phyloP scores from a whole-genome alignment of 805 yeast species.

The Candida awuae region DNA sequence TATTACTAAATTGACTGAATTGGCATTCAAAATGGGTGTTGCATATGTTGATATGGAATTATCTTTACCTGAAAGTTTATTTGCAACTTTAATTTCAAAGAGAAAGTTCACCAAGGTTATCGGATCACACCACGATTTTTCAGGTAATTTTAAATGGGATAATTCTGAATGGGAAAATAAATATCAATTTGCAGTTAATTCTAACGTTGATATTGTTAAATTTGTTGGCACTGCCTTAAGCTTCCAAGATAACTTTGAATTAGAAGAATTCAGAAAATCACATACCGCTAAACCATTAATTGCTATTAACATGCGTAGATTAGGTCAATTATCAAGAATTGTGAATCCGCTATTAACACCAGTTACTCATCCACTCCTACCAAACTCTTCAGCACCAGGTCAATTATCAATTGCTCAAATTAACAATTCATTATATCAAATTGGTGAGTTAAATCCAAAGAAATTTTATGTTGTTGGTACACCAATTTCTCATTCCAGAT shows the following conservation, averaged over 20 bases:
- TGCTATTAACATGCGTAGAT: constrained; percentile 72
- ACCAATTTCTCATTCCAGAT: constrained; percentile 81
- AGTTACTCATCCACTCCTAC: constrained; percentile 63
- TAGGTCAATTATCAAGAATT: constrained; percentile 74
- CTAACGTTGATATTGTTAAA: constrained; percentile 69
- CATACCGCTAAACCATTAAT: constrained; percentile 60
- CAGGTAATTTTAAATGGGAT: constrained; percentile 57
- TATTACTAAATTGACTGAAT: constrained; percentile 42
- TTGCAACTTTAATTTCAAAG: constrained; percentile 41
- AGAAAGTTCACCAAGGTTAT: constrained; percentile 63
- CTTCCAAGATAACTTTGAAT: constrained; percentile 57
- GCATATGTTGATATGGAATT: constrained; percentile 78
- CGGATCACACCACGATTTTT: constrained; percentile 75
- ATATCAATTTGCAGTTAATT: constrained; percentile 55
- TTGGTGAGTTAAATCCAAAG: constrained; percentile 57
- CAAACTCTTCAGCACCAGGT: constrained; percentile 72
- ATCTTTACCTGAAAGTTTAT: constrained; percentile 50
- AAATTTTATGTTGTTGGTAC: constrained; percentile 69
- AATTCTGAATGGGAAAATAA: constrained; percentile 66
- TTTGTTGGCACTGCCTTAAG: constrained; percentile 70
- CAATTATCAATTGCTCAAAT: constrained; percentile 62
- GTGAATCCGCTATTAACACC: constrained; percentile 75
- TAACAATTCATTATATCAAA: constrained; percentile 43
- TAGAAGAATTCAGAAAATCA: constrained; percentile 59
- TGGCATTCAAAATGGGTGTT: constrained; percentile 72